A percentile compares a stretch with the other conserved stretches of the same genome.
phyloP scores from a whole-genome alignment of 1,139 yeast genomes.

The Taphrina confusa region DNA sequence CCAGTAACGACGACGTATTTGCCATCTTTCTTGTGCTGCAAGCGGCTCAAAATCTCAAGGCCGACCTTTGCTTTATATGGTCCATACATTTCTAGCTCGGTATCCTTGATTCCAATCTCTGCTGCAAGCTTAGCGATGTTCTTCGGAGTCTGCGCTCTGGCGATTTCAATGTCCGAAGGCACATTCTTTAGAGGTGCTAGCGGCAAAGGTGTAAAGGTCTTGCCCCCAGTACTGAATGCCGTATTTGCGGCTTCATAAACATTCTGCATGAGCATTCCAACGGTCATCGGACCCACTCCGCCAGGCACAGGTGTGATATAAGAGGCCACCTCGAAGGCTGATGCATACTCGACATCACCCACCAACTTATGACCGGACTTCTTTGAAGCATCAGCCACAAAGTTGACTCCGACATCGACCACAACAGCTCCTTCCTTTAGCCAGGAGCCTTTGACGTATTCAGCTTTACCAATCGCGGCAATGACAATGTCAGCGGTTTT shows the following conservation, averaged over 20 bases:
- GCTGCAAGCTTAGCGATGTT: conserved; percentile 75
- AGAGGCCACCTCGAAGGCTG: conserved; percentile 66
- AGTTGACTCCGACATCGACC: conserved; percentile 95
- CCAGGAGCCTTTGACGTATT: conserved; percentile 86
- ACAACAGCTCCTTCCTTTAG: conserved; percentile 80
- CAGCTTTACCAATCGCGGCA: conserved; percentile 86
- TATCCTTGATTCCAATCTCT: conserved; percentile 79
- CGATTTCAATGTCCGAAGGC: conserved; percentile 91
- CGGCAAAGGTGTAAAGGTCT: conserved; percentile 57
- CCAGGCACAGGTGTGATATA: conserved; percentile 97
- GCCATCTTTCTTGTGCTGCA: conserved; percentile 70
- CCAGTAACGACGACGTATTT: conserved; percentile 93
- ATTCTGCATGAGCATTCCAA: conserved; percentile 88
- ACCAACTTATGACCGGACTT: conserved; percentile 84
- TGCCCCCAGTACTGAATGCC: conserved; percentile 44
- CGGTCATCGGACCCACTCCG: conserved; percentile 99
- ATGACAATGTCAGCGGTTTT: conserved; percentile 83
- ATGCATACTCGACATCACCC: conserved; percentile 86
- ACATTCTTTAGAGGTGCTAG: conserved; percentile 73
- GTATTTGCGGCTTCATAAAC: conserved; percentile 77
- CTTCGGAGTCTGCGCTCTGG: conserved; percentile 86
- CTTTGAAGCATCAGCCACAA: conserved; percentile 69
- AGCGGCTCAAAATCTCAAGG: conserved; percentile 70
- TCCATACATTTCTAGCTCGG: conserved; percentile 90
- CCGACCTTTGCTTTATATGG: conserved; percentile 89